Evolutionary conservation across 768 basidiomycete genomes (phyloP).

Genomic region (Filobasidium wieringae): DNA sequence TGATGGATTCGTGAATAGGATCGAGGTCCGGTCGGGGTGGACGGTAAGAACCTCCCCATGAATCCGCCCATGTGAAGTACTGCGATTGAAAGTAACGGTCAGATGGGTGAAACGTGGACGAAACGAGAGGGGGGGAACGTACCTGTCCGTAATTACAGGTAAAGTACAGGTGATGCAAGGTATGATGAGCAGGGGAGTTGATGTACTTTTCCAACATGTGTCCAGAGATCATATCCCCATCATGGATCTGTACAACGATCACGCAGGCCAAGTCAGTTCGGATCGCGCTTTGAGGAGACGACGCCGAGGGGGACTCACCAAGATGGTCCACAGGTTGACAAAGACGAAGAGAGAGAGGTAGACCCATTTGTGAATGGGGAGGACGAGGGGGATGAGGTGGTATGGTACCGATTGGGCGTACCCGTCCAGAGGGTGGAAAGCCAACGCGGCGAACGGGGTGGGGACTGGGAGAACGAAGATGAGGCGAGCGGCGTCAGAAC

Average conservation of each 20-base stretch:
- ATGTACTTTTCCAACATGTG: constrained; percentile 76
- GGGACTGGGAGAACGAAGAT: constrained; percentile 51
- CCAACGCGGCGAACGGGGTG: constrained; percentile 92
- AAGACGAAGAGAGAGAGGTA: constrained; percentile 79
- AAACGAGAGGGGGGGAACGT: background rate
- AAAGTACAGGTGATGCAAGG: constrained; percentile 91
- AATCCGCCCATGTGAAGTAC: constrained; percentile 96
- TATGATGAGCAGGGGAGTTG: constrained; percentile 98
- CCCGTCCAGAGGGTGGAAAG: constrained; percentile 94
- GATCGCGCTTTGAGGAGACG: too few relatives aligned
- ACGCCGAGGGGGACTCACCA: constrained; percentile 47
- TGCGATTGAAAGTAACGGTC: constrained; percentile 36
- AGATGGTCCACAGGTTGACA: constrained; percentile 88
- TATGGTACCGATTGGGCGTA: constrained; percentile 90
- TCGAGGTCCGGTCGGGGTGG: constrained; percentile 74
- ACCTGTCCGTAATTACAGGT: constrained; percentile 86
- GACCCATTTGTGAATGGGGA: constrained; percentile 74
- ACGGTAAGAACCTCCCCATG: constrained; percentile 70
- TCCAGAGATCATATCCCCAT: constrained; percentile 96
- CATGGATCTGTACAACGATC: constrained; percentile 61
- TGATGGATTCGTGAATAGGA: constrained; percentile 47
- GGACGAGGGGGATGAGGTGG: constrained; percentile 76
- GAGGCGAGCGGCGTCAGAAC: background rate
- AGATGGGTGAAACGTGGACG: background rate
- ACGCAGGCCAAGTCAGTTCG: background rate